A percentile compares a stretch with the other conserved stretches of the same genome.
Conservation (phyloP, 768 basidiomycete genomes). For the Suillus variegatus region DNA sequence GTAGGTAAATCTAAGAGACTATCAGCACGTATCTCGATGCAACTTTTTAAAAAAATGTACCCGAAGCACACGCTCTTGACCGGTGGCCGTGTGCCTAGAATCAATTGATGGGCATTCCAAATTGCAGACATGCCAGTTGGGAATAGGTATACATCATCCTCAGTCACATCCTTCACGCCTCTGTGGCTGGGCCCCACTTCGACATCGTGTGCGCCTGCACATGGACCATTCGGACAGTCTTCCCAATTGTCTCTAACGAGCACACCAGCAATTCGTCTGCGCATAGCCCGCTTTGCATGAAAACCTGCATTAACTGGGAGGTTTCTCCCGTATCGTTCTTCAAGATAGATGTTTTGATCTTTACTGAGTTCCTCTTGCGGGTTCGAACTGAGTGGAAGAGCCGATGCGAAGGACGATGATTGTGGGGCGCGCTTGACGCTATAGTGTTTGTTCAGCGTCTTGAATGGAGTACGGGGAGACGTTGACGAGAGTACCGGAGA, state of each 20-base stretch:
- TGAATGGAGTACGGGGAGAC: slow-evolving; percentile 37
- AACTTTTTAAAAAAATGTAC: slow-evolving; percentile 45
- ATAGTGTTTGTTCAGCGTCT: slow-evolving; percentile 60
- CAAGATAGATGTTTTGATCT: slow-evolving; percentile 78
- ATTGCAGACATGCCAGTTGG: slow-evolving; percentile 94
- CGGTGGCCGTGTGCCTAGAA: slow-evolving; percentile 45
- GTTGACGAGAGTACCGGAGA: slow-evolving; percentile 26
- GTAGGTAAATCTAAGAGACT: slow-evolving; percentile 77
- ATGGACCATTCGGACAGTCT: slow-evolving; percentile 35
- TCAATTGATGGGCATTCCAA: slow-evolving; percentile 84
- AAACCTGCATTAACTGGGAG: slow-evolving; percentile 70
- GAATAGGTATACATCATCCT: slow-evolving; percentile 88
- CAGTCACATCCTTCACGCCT: slow-evolving; percentile 68
- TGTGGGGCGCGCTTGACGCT: slow-evolving; percentile 30
- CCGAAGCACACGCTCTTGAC: slow-evolving; percentile 94
- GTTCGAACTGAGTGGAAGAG: slow-evolving; percentile 7
- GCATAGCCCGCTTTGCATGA: slow-evolving; percentile 83
- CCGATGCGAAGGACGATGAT: slow-evolving; percentile 15
- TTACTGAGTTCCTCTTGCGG: slow-evolving; percentile 49
- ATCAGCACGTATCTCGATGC: not conserved
- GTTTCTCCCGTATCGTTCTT: slow-evolving; percentile 95
- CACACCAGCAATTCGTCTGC: slow-evolving; percentile 88
- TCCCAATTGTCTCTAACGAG: slow-evolving; percentile 57
- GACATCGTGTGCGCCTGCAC: slow-evolving; percentile 46
- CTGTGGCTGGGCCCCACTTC: slow-evolving; percentile 64